Evolutionary conservation across 352 stramenopile species (phyloP).

Genomic region (Globisporangium viniferum): DNA sequence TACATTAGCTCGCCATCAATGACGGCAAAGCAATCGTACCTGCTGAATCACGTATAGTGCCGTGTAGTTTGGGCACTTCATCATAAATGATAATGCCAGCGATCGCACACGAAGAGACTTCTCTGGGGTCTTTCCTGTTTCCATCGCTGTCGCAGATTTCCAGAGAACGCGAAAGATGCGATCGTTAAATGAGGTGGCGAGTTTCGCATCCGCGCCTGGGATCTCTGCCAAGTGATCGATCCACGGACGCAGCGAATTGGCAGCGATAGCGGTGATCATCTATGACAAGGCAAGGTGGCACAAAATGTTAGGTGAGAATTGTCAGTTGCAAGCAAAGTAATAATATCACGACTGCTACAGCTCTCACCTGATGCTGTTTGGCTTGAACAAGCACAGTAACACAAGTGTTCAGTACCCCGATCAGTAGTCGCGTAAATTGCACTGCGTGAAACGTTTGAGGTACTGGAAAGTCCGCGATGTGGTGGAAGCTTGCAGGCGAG

Average conservation of each 20-base stretch:
- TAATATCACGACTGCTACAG: neutral
- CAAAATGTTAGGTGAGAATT: neutral
- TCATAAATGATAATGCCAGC: constrained; percentile 53
- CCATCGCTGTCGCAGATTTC: constrained; percentile 50
- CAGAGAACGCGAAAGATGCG: constrained; percentile 67
- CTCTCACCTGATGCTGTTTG: constrained; percentile 34
- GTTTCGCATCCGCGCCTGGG: constrained; percentile 43
- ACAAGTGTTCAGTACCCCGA: constrained; percentile 41
- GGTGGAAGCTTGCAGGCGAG: constrained; percentile 16
- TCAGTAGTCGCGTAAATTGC: constrained; percentile 48
- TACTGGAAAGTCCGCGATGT: constrained; percentile 38
- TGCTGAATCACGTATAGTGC: constrained; percentile 62
- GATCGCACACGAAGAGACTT: constrained; percentile 43
- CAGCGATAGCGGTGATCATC: constrained; percentile 22
- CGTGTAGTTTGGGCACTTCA: constrained; percentile 66
- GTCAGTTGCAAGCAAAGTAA: neutral
- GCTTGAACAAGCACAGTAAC: constrained; percentile 29
- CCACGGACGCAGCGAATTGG: constrained; percentile 37
- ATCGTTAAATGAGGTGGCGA: constrained; percentile 58
- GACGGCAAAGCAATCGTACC: constrained; percentile 13
- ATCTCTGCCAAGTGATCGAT: constrained; percentile 45
- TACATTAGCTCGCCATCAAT: neutral
- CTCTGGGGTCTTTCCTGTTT: constrained; percentile 12
- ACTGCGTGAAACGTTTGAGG: constrained; percentile 32
- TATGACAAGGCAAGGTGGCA: constrained; percentile 1